A percentile compares a stretch with the other conserved stretches of the same genome.
Conservation (phyloP, 1,284 basidiomycete genomes). For the Psilocybe mexicana region DNA sequence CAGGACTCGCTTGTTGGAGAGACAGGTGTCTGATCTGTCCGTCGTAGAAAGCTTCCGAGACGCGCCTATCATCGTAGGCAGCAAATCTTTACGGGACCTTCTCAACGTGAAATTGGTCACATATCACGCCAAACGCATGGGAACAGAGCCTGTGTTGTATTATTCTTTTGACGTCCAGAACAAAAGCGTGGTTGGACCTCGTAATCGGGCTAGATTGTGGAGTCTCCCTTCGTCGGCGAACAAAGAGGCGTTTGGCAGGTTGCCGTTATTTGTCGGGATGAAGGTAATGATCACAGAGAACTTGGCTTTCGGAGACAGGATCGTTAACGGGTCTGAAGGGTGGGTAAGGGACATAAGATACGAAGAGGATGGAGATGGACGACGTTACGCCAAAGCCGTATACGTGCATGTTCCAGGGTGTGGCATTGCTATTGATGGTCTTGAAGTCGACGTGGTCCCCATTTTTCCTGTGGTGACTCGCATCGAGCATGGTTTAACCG, state of each 20-base stretch:
- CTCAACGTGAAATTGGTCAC: slow-evolving; percentile 9
- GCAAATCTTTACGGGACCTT: slow-evolving; percentile 9
- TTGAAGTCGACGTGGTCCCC: slow-evolving; percentile 7
- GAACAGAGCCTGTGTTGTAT: not conserved
- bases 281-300: slow-evolving; percentile 32
- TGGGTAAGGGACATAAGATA: slow-evolving; percentile 19
- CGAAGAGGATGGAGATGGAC: not conserved
- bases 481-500: not conserved
- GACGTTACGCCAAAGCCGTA: slow-evolving; percentile 6
- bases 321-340: slow-evolving; percentile 31
- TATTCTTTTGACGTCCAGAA: not conserved
- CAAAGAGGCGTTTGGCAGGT: slow-evolving; percentile 9
- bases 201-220: slow-evolving; percentile 2
- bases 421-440: slow-evolving; percentile 6
- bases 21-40: not conserved
- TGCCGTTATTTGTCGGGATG: slow-evolving; percentile 26
- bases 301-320: slow-evolving; percentile 18
- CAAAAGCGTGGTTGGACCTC: not conserved
- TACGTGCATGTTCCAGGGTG: slow-evolving; percentile 9
- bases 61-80: slow-evolving; percentile 17
- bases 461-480: slow-evolving; percentile 6
- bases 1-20: not conserved
- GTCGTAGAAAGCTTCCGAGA: not conserved
- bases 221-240: slow-evolving; percentile 3
- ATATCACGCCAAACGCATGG: slow-evolving; percentile 2